Conservation (phyloP, 208 protist species). For the Leishmania arabica region DNA sequence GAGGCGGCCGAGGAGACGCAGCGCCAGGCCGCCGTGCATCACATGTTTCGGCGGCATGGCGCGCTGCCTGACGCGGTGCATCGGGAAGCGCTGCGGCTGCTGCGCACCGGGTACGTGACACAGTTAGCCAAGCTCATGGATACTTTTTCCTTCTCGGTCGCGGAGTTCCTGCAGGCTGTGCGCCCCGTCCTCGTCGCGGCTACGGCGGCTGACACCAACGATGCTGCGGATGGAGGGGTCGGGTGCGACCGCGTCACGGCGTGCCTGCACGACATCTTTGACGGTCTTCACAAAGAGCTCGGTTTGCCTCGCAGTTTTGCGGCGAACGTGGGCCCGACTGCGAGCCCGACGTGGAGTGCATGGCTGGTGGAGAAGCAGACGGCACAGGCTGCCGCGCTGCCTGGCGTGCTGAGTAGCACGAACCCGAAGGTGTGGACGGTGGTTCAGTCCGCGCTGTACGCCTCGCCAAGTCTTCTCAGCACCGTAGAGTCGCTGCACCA, state of each 20-base stretch:
- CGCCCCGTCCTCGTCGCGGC: neutral
- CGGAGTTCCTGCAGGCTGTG: conserved; percentile 17
- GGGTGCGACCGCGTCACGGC: neutral
- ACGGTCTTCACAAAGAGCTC: conserved; percentile 68
- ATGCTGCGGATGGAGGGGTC: neutral
- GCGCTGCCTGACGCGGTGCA: conserved; percentile 31
- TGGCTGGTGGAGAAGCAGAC: conserved; percentile 26
- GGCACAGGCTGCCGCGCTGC: conserved; percentile 16
- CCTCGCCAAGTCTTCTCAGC: conserved; percentile 36
- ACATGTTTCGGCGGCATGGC: conserved; percentile 30
- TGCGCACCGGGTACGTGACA: conserved; percentile 32
- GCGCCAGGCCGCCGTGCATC: conserved; percentile 26
- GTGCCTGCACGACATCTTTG: conserved; percentile 37
- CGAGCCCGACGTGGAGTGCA: conserved; percentile 13
- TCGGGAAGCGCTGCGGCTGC: conserved; percentile 28
- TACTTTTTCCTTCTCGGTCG: conserved; percentile 33
- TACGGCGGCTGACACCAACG: neutral
- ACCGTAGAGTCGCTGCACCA: conserved; percentile 35
- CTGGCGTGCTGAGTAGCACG: conserved; percentile 29
- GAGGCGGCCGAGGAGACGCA: conserved; percentile 30
- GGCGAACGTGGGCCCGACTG: neutral
- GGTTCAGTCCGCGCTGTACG: conserved; percentile 62
- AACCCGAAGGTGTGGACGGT: conserved; percentile 56
- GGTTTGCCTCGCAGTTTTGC: conserved; percentile 46
- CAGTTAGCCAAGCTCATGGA: conserved; percentile 32